Percentiles rank a stretch among this genome's conserved stretches.
phyloP scores from a whole-genome alignment of 2,329 filamentous ascomycete species.

The Malbranchea zuffiana region DNA sequence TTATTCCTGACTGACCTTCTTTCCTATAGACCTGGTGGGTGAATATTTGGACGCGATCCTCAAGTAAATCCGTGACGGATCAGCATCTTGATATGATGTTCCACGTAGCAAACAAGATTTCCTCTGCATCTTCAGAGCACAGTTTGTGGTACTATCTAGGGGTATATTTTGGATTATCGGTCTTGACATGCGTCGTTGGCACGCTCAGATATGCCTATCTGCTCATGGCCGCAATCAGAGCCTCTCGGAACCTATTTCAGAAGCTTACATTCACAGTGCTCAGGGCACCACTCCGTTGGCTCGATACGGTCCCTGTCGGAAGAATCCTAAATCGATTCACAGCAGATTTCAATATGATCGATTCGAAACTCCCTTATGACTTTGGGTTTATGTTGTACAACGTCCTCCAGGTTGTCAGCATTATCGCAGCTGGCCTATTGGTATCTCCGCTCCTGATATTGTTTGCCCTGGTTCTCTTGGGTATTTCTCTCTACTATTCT shows the following conservation, averaged over 20 bases:
- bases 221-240: slow-evolving; percentile 54
- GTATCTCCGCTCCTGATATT: slow-evolving; percentile 58
- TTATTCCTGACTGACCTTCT: not conserved
- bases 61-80: slow-evolving; percentile 15
- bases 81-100: slow-evolving; percentile 12
- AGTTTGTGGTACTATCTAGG: slow-evolving; percentile 53
- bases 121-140: not conserved
- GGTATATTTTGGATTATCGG: slow-evolving; percentile 54
- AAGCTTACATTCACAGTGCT: slow-evolving; percentile 57
- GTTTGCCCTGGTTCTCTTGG: slow-evolving; percentile 48
- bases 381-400: slow-evolving; percentile 51
- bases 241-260: slow-evolving; percentile 58
- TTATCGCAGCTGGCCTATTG: slow-evolving; percentile 55
- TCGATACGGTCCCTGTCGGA: slow-evolving; percentile 68
- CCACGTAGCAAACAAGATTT: slow-evolving; percentile 9
- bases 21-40: slow-evolving; percentile 37
- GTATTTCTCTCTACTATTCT: slow-evolving; percentile 49
- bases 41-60: slow-evolving; percentile 35
- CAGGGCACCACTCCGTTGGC: slow-evolving; percentile 63
- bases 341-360: slow-evolving; percentile 63
- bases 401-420: slow-evolving; percentile 51
- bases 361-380: slow-evolving; percentile 55
- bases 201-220: slow-evolving; percentile 54
- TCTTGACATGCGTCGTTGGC: slow-evolving; percentile 47
- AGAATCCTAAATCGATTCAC: slow-evolving; percentile 70